Evolutionary conservation across 2,329 filamentous ascomycete genomes (phyloP), one percentile per base, ranked within the genome.

Genomic region (Berkeleyomyces basicola): DNA sequence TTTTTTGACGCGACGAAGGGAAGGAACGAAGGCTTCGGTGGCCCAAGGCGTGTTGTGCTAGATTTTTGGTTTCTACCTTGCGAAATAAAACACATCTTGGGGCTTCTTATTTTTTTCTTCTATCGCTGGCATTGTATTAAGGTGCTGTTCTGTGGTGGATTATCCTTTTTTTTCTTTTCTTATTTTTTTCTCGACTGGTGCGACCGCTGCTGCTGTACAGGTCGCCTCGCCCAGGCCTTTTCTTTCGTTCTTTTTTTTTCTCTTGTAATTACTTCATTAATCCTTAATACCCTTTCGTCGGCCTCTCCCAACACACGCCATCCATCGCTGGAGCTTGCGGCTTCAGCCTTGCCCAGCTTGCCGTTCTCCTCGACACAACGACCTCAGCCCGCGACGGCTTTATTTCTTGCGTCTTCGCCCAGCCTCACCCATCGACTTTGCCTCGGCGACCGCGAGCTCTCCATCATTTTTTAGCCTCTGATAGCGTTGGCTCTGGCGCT

Each of bases 401-500:
- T 23, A 23, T 23, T 23, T 23, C 23, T 23, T 23, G 23, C 23
- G 23, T 23, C 23, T 23, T 23, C 23, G 23, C 23, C 23, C 23
- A 23, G 23, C 23, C 23, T 23, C 23, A 23, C 23, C 23, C 23
- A 23, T 23, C 23, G 23, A 23, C 23, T 23, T 23, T 2, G 23
- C 23, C 23, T 23, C 23, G 1, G 23, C 23, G 23, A 16, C 51
- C n/a, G 36, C n/a, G 33, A 37, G 51, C 47, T 51, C 43, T n/a
- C 11, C 2, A 31, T 23, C 23, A 23, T 23, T 23, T 23, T 23
- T 23, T 23, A 59, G 58, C 40, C 43, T 43, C 14, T 42, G 36
- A 40, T 16, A 43, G 42, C 51, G 46, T 51, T 47, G 53, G 51
- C 43, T 62, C 42, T 31, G 53, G 51, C 61, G 61, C 61, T 62